Conservation (phyloP, 2,329 filamentous ascomycete species). For the Curvularia hawaiiensis region DNA sequence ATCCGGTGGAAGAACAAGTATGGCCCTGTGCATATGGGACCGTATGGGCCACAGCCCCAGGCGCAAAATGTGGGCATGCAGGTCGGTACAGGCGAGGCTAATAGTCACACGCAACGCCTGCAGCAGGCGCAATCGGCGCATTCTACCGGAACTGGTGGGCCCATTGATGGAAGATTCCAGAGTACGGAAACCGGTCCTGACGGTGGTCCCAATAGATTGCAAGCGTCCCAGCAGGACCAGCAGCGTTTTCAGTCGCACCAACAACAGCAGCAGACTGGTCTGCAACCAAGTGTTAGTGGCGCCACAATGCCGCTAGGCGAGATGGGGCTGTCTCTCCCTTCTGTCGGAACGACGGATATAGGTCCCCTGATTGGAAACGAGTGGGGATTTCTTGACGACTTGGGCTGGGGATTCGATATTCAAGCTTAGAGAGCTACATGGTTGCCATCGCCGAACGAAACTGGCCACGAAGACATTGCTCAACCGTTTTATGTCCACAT, state of each 20-base stretch:
- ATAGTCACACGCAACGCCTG: background rate
- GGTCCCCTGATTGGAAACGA: background rate
- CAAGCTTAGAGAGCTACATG: too few relatives aligned
- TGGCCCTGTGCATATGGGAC: background rate
- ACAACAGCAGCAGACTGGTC: background rate
- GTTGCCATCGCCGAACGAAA: too few relatives aligned
- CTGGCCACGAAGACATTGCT: too few relatives aligned
- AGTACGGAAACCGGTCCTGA: background rate
- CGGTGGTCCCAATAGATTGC: background rate
- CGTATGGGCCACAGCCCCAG: background rate
- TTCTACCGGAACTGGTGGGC: background rate
- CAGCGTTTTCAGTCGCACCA: background rate
- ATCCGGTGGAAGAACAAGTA: background rate
- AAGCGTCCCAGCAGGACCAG: background rate
- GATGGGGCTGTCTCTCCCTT: background rate
- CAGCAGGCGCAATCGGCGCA: background rate
- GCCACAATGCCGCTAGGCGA: background rate
- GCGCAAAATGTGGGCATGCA: background rate
- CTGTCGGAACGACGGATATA: background rate
- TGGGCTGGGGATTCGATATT: background rate
- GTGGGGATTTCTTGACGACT: constrained; percentile 1
- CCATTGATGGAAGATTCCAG: background rate
- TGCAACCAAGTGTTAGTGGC: background rate
- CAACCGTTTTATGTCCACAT: too few relatives aligned
- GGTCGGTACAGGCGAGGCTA: background rate